Conservation (phyloP, 768 basidiomycete genomes). For the Crucibulum laeve region DNA sequence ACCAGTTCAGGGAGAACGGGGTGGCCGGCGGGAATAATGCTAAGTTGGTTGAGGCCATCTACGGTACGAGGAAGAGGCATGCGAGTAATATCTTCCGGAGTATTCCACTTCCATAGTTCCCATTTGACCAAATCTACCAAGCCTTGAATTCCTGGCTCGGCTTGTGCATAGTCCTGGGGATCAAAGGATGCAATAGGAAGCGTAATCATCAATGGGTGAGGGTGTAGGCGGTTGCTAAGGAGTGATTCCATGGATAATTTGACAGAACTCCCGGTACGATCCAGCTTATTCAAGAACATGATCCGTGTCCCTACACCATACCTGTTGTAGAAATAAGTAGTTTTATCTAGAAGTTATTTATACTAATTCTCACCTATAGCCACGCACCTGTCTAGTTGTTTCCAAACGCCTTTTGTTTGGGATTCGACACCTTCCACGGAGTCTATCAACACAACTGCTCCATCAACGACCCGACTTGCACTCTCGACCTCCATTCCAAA, state of each 20-base stretch:
- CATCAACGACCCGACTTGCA: conserved; percentile 86
- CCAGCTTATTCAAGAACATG: conserved; percentile 85
- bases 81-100: conserved; percentile 38
- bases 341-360: background rate
- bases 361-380: conserved; percentile 23
- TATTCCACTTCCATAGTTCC: conserved; percentile 76
- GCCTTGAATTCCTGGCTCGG: conserved; percentile 82
- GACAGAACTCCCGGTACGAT: conserved; percentile 83
- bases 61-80: conserved; percentile 48
- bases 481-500: conserved; percentile 98
- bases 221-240: conserved; percentile 70
- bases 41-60: conserved; percentile 34
- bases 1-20: conserved; percentile 66
- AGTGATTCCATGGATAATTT: conserved; percentile 67
- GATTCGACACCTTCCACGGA: conserved; percentile 91
- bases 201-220: conserved; percentile 62
- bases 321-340: conserved; percentile 29
- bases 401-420: conserved; percentile 88
- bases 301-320: conserved; percentile 78
- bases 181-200: conserved; percentile 80
- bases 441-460: conserved; percentile 84
- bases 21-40: conserved; percentile 52
- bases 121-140: conserved; percentile 81
- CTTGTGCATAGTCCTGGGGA: conserved; percentile 56
- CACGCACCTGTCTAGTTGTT: conserved; percentile 74